Percentiles rank a stretch among this genome's conserved stretches.
Conservation (phyloP, 2,329 filamentous ascomycete genomes). For the Xylaria sp. region DNA sequence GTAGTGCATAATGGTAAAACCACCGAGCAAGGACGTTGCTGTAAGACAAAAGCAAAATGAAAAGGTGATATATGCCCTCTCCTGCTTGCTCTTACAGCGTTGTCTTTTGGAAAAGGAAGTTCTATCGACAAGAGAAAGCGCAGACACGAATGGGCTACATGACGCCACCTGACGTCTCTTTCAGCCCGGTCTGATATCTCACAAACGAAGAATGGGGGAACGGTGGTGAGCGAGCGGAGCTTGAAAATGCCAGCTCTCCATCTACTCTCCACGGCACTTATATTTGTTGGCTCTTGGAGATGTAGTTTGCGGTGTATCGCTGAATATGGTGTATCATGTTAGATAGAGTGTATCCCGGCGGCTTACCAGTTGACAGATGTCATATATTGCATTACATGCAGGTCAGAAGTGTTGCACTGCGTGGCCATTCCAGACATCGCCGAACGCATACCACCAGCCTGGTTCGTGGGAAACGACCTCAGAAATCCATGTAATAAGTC, state of each 20-base stretch:
- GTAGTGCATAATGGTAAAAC: slow-evolving; percentile 3
- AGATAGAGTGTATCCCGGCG: slow-evolving; percentile 18
- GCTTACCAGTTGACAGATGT: slow-evolving; percentile 25
- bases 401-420: slow-evolving; percentile 33
- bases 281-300: background rate
- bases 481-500: background rate
- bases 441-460: slow-evolving; percentile 33
- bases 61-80: slow-evolving; percentile 11
- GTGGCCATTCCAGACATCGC: slow-evolving; percentile 6
- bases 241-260: slow-evolving; percentile 4
- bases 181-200: slow-evolving; percentile 15
- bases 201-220: slow-evolving; percentile 24
- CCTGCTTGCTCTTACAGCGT: background rate
- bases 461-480: slow-evolving; percentile 24
- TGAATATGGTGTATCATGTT: slow-evolving; percentile 22
- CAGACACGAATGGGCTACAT: slow-evolving; percentile 19
- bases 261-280: slow-evolving; percentile 3
- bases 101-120: slow-evolving; percentile 1
- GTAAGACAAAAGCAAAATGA: slow-evolving; percentile 28
- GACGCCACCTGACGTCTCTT: slow-evolving; percentile 17
- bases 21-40: slow-evolving; percentile 8
- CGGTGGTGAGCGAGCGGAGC: background rate
- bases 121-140: background rate
- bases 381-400: slow-evolving; percentile 30
- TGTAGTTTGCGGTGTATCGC: slow-evolving; percentile 21